phyloP scores from a whole-genome alignment of 2,329 filamentous ascomycete species.

The Cordyceps javanica region DNA sequence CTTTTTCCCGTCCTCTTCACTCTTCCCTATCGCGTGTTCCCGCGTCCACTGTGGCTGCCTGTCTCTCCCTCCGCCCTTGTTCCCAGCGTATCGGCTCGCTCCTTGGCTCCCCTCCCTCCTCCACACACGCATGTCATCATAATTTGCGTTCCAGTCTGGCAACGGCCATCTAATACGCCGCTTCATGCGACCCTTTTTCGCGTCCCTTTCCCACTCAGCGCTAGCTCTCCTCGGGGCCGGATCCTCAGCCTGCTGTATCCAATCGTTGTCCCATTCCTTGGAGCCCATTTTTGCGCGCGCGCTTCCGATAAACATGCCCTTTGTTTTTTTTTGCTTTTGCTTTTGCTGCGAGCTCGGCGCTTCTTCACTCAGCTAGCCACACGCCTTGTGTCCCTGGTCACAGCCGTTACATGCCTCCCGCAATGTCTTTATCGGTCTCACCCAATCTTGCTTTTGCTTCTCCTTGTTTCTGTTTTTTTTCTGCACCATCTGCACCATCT shows the following conservation, averaged over 20 bases:
- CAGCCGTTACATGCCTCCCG: neutral
- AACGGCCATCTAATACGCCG: neutral
- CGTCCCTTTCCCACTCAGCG: neutral
- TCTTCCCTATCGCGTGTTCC: slow-evolving; percentile 11
- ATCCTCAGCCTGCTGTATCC: neutral
- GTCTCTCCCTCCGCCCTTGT: neutral
- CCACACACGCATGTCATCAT: slow-evolving; percentile 5
- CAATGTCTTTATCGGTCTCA: slow-evolving; percentile 1
- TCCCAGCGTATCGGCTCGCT: slow-evolving; percentile 1
- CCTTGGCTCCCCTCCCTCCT: no score
- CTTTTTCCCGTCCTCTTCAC: slow-evolving; percentile 13
- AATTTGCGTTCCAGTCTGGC: slow-evolving; percentile 5
- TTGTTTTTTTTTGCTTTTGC: slow-evolving; percentile 2
- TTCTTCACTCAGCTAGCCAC: neutral
- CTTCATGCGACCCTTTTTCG: neutral
- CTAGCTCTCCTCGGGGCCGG: neutral
- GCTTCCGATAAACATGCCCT: neutral
- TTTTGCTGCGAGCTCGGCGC: neutral
- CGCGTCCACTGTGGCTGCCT: neutral
- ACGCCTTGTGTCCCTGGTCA: neutral
- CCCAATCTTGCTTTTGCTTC: slow-evolving; percentile 8
- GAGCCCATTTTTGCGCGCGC: neutral
- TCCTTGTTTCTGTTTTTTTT: slow-evolving; percentile 15
- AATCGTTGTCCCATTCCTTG: slow-evolving; percentile 1
- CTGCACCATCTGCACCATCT: neutral